phyloP scores from a whole-genome alignment of 768 basidiomycete genomes.

The Dacryopinax spathularia region DNA sequence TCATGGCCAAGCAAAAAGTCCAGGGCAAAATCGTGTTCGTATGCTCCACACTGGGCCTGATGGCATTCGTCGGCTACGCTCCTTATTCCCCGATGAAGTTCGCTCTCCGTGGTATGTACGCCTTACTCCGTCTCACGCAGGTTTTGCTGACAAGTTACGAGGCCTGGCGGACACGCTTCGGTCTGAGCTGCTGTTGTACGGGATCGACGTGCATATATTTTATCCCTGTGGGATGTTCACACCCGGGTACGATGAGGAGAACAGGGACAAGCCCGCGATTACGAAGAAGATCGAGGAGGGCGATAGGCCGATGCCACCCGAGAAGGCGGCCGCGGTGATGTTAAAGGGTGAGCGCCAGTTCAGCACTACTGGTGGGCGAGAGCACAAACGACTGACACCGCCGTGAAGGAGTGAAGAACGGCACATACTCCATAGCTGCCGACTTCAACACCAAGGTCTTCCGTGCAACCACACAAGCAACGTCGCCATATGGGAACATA shows the following conservation, averaged over 20 bases:
- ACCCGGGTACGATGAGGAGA: slow-evolving; percentile 63
- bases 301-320: slow-evolving; percentile 50
- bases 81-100: slow-evolving; percentile 75
- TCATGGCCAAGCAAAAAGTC: slow-evolving; percentile 42
- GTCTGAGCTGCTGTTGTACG: slow-evolving; percentile 64
- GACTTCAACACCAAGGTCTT: slow-evolving; percentile 57
- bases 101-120: slow-evolving; percentile 57
- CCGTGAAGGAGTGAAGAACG: slow-evolving; percentile 46
- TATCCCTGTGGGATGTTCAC: slow-evolving; percentile 71
- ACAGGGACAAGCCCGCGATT: slow-evolving; percentile 60
- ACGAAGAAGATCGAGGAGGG: slow-evolving; percentile 60
- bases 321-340: slow-evolving; percentile 44
- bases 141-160: slow-evolving; percentile 19
- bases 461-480: slow-evolving; percentile 50
- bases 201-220: slow-evolving; percentile 63
- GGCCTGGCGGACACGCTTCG: slow-evolving; percentile 74
- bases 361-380: not conserved
- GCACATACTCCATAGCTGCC: slow-evolving; percentile 59
- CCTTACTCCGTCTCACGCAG: not conserved
- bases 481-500: slow-evolving; percentile 43
- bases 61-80: slow-evolving; percentile 63
- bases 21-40: slow-evolving; percentile 64
- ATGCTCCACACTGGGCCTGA: slow-evolving; percentile 57
- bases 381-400: not conserved
- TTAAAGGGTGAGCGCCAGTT: slow-evolving; percentile 36